Evolutionary conservation across 1,284 basidiomycete species (phyloP), one percentile per base, ranked within the genome.

Genomic region (Cryptococcus sp.): DNA sequence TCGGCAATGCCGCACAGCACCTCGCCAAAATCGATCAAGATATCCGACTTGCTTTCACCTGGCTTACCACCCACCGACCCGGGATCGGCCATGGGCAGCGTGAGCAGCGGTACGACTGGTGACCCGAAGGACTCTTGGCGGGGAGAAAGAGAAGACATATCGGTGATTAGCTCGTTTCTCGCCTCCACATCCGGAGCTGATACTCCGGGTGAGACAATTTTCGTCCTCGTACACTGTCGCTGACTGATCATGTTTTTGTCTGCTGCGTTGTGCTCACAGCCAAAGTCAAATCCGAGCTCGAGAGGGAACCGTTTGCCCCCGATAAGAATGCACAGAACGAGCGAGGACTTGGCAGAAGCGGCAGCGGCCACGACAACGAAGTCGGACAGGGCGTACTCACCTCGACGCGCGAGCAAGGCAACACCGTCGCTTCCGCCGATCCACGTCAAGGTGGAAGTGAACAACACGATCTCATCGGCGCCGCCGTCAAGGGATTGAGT

Each of bases 41-140:
- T 65, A 35, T 55, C 57, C 20, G 64, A 66, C 39, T 47, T 66
- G 20, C 41, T 66, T 13, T 62, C 61, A 15, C 64, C 61, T 35
- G 31, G 31, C 8, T 13, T 35, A 35, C 31, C 31, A 35, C 31
- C 31, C 2, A 35, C 31, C 31, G 31, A 35, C 13, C 31, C 31
- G 31, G 31, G 31, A 13, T 35, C 31, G 8, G 31, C 31, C 31
- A 35, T 35, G 13, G 31, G 31, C 13, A 35, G 31, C 31, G 31
- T 35, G 31, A 35, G 31, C 8, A 35, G 31, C 31, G 31, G 8
- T 35, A 10, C 31, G 13, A 35, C 31, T 8, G 13, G 31, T 35
- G 31, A 35, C 31, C 5, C 10, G 8, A 35, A 35, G 10, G 31
- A 35, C 31, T 2, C 5, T 13, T 35, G 31, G 31, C 31, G 8